Percentiles rank a stretch among this genome's conserved stretches.
Conservation (phyloP, 148 eudicot species). For the Diospyros kaki region DNA sequence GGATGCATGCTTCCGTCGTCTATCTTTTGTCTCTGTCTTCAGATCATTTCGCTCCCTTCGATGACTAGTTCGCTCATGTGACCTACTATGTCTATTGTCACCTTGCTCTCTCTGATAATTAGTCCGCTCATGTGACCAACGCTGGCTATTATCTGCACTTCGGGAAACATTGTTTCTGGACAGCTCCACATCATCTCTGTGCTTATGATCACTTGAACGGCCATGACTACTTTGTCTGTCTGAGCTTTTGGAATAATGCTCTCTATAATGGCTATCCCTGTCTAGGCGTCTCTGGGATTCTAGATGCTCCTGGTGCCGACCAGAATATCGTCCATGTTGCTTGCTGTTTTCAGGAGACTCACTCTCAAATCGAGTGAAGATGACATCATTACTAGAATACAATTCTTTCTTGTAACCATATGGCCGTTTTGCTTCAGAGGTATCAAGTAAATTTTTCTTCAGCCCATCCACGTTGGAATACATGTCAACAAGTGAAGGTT, state of each 20-base stretch:
- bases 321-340: conserved; percentile 23
- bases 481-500: conserved; percentile 25
- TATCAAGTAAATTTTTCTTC: conserved; percentile 13
- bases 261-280: conserved; percentile 24
- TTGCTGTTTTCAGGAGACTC: conserved; percentile 22
- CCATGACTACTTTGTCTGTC: conserved; percentile 19
- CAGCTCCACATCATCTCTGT: conserved; percentile 11
- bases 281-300: conserved; percentile 25
- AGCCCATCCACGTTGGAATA: conserved; percentile 12
- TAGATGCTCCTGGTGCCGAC: conserved; percentile 23
- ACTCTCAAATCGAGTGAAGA: conserved; percentile 16
- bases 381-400: conserved; percentile 20
- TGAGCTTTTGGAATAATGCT: conserved; percentile 29
- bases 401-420: conserved; percentile 24
- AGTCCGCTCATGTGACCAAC: conserved; percentile 34
- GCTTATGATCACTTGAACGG: conserved; percentile 5
- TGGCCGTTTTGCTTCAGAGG: conserved; percentile 16
- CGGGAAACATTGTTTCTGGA: conserved; percentile 7
- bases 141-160: conserved; percentile 28
- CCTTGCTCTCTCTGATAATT: conserved; percentile 38
- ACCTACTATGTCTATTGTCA: conserved; percentile 27
- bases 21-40: conserved; percentile 26
- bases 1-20: conserved; percentile 28
- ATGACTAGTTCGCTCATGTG: conserved; percentile 39
- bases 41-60: conserved; percentile 35